Percentiles rank a stretch among this genome's conserved stretches.
phyloP scores from a whole-genome alignment of 805 yeast genomes.

The Jamesozyma lodderae region DNA sequence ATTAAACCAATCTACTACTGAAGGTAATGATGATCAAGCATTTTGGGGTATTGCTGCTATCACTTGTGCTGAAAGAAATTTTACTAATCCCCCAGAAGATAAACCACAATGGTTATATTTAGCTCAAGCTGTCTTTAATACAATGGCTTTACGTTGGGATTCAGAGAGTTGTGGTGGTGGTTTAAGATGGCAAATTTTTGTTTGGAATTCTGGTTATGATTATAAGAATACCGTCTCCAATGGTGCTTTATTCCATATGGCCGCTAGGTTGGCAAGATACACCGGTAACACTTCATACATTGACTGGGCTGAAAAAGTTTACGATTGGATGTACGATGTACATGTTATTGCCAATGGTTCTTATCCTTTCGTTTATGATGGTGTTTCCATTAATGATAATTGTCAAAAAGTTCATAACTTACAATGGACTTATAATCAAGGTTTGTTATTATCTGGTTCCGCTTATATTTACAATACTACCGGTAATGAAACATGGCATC shows the following conservation, averaged over 20 bases:
- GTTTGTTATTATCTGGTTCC: slow-evolving; percentile 65
- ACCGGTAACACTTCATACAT: slow-evolving; percentile 65
- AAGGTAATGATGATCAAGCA: slow-evolving; percentile 97
- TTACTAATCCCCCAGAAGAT: slow-evolving; percentile 53
- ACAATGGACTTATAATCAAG: slow-evolving; percentile 87
- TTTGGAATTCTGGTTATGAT: slow-evolving; percentile 90
- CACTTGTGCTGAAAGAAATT: slow-evolving; percentile 86
- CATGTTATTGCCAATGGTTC: slow-evolving; percentile 37
- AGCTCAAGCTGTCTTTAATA: slow-evolving; percentile 84
- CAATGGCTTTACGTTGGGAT: slow-evolving; percentile 91
- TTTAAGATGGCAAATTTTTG: slow-evolving; percentile 89
- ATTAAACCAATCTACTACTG: slow-evolving; percentile 77
- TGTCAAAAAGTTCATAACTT: slow-evolving; percentile 51
- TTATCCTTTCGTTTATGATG: slow-evolving; percentile 48
- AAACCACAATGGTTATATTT: slow-evolving; percentile 69
- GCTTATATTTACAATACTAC: slow-evolving; percentile 77
- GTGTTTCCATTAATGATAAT: slow-evolving; percentile 49
- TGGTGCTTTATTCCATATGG: slow-evolving; percentile 80
- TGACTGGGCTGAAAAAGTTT: slow-evolving; percentile 65
- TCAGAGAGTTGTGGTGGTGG: slow-evolving; percentile 69
- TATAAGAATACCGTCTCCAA: slow-evolving; percentile 89
- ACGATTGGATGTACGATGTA: slow-evolving; percentile 67
- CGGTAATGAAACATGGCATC: slow-evolving; percentile 53
- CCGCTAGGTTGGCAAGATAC: slow-evolving; percentile 78
- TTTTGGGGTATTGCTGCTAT: slow-evolving; percentile 94